These are phyloP conservation scores for Talaromyces thailandensis DNA, from an alignment of 495 filamentous ascomycete species.

Conservation along the genomic window DNA sequence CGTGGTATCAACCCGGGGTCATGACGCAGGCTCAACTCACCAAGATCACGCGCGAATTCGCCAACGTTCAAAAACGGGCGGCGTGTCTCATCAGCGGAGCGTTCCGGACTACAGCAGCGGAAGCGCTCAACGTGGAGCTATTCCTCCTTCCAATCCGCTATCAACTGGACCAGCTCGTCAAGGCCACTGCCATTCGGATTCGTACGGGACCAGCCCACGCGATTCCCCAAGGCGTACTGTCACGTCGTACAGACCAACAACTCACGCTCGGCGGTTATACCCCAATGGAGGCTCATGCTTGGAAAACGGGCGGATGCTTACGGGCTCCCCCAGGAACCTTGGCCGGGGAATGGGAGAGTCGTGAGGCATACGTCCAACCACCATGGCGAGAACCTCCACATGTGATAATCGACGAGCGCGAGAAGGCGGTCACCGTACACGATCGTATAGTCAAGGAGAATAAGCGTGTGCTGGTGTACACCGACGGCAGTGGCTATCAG, in stretches of 20 bases:
- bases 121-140: slow-evolving; percentile 8
- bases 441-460: slow-evolving; percentile 2
- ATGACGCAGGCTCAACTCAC: too few species aligned
- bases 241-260: background rate
- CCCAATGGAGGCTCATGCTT: slow-evolving; percentile 11
- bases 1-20: too few species aligned
- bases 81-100: too few species aligned
- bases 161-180: background rate
- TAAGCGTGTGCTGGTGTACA: slow-evolving; percentile 3
- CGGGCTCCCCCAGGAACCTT: slow-evolving; percentile 5
- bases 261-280: slow-evolving; percentile 2
- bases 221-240: background rate
- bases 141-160: slow-evolving; percentile 3
- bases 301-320: slow-evolving; percentile 9
- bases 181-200: background rate
- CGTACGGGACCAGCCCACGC: background rate
- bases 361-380: slow-evolving; percentile 10
- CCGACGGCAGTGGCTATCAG: slow-evolving; percentile 4
- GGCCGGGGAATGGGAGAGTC: slow-evolving; percentile 10
- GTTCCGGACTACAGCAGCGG: too few species aligned
- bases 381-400: slow-evolving; percentile 11
- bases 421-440: slow-evolving; percentile 3
- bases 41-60: too few species aligned
- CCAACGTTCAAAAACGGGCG: too few species aligned
- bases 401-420: slow-evolving; percentile 10